Percentiles rank a stretch among this genome's conserved stretches.
These are phyloP conservation scores for Nothophytophthora sp. DNA, from an alignment of 352 stramenopile species.

Conservation along the genomic window DNA sequence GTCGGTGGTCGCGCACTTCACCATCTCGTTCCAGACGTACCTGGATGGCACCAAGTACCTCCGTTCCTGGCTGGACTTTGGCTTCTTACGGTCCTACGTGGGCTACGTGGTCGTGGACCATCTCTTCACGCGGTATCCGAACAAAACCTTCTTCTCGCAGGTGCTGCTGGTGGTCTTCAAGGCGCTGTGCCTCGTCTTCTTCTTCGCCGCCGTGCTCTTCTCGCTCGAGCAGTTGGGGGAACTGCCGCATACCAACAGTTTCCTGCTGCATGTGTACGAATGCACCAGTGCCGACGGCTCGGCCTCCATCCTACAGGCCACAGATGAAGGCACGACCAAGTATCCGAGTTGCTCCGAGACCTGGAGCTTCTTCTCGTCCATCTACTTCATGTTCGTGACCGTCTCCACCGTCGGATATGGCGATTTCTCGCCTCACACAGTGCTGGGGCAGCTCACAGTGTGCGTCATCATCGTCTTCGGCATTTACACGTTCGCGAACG, in stretches of 20 bases:
- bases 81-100: constrained; percentile 86
- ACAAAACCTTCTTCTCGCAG: constrained; percentile 84
- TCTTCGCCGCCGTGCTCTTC: constrained; percentile 81
- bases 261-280: constrained; percentile 86
- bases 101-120: constrained; percentile 78
- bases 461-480: constrained; percentile 85
- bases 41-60: constrained; percentile 43
- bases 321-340: constrained; percentile 42
- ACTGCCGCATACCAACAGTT: constrained; percentile 79
- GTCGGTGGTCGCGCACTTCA: constrained; percentile 83
- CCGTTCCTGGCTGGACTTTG: constrained; percentile 87
- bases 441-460: constrained; percentile 75
- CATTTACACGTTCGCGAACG: constrained; percentile 88
- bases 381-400: constrained; percentile 92
- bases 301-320: constrained; percentile 52
- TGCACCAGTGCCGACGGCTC: constrained; percentile 56
- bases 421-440: constrained; percentile 85
- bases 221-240: constrained; percentile 86
- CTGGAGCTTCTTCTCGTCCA: constrained; percentile 87
- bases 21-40: constrained; percentile 75
- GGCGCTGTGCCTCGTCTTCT: constrained; percentile 76
- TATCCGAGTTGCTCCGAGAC: constrained; percentile 72
- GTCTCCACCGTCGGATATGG: constrained; percentile 88
- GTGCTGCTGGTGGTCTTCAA: constrained; percentile 83
- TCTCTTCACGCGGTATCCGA: constrained; percentile 66